Percentiles rank a stretch among this genome's conserved stretches.
Conservation (phyloP, 148 eudicot species). For the Heliosperma pusillum region DNA sequence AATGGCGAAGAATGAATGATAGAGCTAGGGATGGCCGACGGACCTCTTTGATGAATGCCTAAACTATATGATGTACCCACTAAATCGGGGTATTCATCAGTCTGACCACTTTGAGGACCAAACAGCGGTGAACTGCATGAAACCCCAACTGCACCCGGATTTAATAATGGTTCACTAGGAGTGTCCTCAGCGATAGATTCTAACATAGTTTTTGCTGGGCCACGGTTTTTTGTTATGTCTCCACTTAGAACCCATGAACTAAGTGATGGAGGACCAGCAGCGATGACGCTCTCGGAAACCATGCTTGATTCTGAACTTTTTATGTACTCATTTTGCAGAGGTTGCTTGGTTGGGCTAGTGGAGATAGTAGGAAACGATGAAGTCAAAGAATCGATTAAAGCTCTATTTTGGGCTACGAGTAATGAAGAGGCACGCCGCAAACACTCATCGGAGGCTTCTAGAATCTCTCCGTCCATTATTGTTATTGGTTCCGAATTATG, state of each 20-base stretch:
- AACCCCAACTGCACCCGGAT: slow-evolving; percentile 49
- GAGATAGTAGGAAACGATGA: slow-evolving; percentile 15
- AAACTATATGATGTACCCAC: no score
- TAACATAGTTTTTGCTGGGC: slow-evolving; percentile 34
- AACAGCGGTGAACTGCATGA: slow-evolving; percentile 28
- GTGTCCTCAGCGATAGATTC: slow-evolving; percentile 58
- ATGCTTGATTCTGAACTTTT: slow-evolving; percentile 26
- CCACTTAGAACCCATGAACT: slow-evolving; percentile 72
- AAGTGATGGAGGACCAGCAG: slow-evolving; percentile 84
- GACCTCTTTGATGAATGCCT: slow-evolving; percentile 30
- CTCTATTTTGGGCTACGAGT: slow-evolving; percentile 45
- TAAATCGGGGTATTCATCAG: slow-evolving; percentile 32
- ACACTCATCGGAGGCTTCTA: slow-evolving; percentile 44
- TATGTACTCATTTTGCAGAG: slow-evolving; percentile 28
- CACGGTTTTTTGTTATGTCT: slow-evolving; percentile 41
- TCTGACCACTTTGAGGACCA: slow-evolving; percentile 20
- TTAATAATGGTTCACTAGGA: slow-evolving; percentile 47
- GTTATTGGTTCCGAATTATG: slow-evolving; percentile 71
- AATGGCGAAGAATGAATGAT: slow-evolving; percentile 10
- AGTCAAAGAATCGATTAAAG: slow-evolving; percentile 35
- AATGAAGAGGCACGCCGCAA: slow-evolving; percentile 81
- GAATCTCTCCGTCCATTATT: slow-evolving; percentile 15
- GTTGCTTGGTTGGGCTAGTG: slow-evolving; percentile 28
- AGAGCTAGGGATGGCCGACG: slow-evolving; percentile 24
- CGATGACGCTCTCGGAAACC: slow-evolving; percentile 19